Evolutionary conservation across 179 eudicot genomes (phyloP).

Genomic region (Heliamphora pulchella): DNA sequence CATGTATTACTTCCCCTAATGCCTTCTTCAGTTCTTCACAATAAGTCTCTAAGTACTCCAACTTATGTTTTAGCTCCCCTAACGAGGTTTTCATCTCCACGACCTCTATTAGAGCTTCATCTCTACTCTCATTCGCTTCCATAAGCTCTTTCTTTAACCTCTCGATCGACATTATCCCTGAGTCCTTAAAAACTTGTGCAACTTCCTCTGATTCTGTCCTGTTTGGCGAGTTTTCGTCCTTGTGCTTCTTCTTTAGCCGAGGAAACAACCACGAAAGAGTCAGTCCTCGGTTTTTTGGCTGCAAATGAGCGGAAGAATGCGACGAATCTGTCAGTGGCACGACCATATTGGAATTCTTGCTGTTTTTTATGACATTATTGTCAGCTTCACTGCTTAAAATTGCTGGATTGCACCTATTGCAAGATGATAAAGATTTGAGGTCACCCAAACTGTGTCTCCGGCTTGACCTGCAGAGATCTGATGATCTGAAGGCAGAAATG

Average conservation of each 20-base stretch:
- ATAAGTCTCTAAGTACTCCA: slow-evolving; percentile 61
- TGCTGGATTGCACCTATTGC: slow-evolving; percentile 73
- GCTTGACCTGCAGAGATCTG: slow-evolving; percentile 36
- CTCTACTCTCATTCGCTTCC: slow-evolving; percentile 67
- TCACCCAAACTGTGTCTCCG: slow-evolving; percentile 66
- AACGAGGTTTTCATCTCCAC: slow-evolving; percentile 70
- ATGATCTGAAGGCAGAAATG: neutral
- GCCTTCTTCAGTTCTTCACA: slow-evolving; percentile 80
- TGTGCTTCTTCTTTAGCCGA: slow-evolving; percentile 56
- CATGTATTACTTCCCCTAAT: slow-evolving; percentile 37
- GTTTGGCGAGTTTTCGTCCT: slow-evolving; percentile 45
- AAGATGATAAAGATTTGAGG: slow-evolving; percentile 50
- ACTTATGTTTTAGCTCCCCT: slow-evolving; percentile 56
- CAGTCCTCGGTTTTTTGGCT: slow-evolving; percentile 40
- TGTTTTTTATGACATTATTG: slow-evolving; percentile 17
- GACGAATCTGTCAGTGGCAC: slow-evolving; percentile 71
- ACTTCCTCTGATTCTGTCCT: slow-evolving; percentile 49
- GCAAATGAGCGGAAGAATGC: slow-evolving; percentile 37
- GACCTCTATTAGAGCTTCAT: slow-evolving; percentile 62
- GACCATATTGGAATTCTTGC: slow-evolving; percentile 42
- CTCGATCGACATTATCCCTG: slow-evolving; percentile 44
- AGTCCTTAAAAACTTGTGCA: slow-evolving; percentile 36
- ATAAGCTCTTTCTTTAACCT: slow-evolving; percentile 52
- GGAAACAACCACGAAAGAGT: slow-evolving; percentile 68
- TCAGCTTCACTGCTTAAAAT: slow-evolving; percentile 33